Base-by-base conservation (phyloP, 73 alveolate species). In the Paraurostyla sp. region DNA sequence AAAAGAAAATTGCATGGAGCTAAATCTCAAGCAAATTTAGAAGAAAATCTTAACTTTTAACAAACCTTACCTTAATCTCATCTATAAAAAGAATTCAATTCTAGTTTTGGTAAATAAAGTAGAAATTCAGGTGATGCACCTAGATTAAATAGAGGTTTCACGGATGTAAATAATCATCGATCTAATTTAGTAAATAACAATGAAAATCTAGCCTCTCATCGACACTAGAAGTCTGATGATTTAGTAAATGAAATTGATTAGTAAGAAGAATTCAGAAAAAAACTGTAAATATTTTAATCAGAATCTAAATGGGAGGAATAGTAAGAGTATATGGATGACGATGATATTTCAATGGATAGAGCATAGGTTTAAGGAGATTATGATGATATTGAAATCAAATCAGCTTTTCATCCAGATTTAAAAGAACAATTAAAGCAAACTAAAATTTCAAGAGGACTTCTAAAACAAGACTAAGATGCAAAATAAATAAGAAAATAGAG, bases 251-350 rank as follows among this genome's bases (percentile, higher is more conserved):
- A 7, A 27, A 6, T 33, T 6, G 23, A 25, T 6, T 18, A 16
- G 6, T 16, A 25, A 27, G 25, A 27, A 60, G 13, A 60, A 60
- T 27, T n/a, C n/a, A 11, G 15, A 7, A 33, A 60, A 20, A 60
- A 60, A 11, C 16, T 60, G 25, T 9, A 60, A 33, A 60, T 60
- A 60, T 60, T 60, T 50, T 27, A 60, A 29, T 60, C 78, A 32
- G 78, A 60, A 32, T 60, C 78, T 9, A 60, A 33, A 32, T 60
- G 45, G 50, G 78, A 60, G 7, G 78, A n/a, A n/a, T n/a, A 60
- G 13, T 60, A 60, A 29, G 78, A 60, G 32, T 60, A 60, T 30
- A 60, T 60, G 78, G 40, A 60, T 20, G 9, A 25, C 6, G 78
- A 60, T 60, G 78, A 45, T 29, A 50, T 29, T 60, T 60, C 78